Conservation (phyloP, 305 asterid species). For the Striga hermonthica region DNA sequence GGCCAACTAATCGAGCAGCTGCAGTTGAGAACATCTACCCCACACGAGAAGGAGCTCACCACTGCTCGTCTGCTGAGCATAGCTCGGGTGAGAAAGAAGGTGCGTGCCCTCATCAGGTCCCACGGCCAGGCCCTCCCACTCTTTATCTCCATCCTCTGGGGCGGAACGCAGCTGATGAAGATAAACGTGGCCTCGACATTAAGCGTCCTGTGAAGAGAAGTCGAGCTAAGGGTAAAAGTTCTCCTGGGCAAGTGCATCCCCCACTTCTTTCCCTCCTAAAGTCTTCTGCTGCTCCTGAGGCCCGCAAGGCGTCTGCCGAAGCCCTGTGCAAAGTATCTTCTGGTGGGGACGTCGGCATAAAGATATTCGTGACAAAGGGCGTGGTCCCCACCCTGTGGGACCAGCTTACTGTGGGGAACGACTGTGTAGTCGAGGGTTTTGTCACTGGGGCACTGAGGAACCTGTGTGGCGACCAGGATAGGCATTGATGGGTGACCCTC, state of each 20-base stretch:
- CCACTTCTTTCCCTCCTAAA: conserved; percentile 75
- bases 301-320: conserved; percentile 87
- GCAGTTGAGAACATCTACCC: conserved; percentile 60
- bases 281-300: conserved; percentile 55
- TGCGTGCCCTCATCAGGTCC: conserved; percentile 70
- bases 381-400: conserved; percentile 86
- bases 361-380: conserved; percentile 77
- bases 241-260: conserved; percentile 91
- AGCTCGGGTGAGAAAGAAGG: conserved; percentile 77
- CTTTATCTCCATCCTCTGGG: conserved; percentile 75
- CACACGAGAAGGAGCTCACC: conserved; percentile 75
- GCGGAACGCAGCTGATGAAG: conserved; percentile 65
- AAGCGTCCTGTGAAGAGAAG: conserved; percentile 67
- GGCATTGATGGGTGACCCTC: conserved; percentile 66
- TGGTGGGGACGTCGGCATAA: conserved; percentile 71
- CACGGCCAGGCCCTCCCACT: conserved; percentile 91
- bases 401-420: conserved; percentile 62
- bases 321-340: conserved; percentile 70
- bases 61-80: conserved; percentile 80
- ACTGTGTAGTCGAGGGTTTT: conserved; percentile 72
- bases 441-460: conserved; percentile 79
- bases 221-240: conserved; percentile 77
- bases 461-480: conserved; percentile 85
- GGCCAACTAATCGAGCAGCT: conserved; percentile 77
- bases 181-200: conserved; percentile 65